Percentiles rank a stretch among this genome's conserved stretches.
Evolutionary conservation across 495 filamentous ascomycete species (phyloP).

Genomic region (Lichenothelia convexa): DNA sequence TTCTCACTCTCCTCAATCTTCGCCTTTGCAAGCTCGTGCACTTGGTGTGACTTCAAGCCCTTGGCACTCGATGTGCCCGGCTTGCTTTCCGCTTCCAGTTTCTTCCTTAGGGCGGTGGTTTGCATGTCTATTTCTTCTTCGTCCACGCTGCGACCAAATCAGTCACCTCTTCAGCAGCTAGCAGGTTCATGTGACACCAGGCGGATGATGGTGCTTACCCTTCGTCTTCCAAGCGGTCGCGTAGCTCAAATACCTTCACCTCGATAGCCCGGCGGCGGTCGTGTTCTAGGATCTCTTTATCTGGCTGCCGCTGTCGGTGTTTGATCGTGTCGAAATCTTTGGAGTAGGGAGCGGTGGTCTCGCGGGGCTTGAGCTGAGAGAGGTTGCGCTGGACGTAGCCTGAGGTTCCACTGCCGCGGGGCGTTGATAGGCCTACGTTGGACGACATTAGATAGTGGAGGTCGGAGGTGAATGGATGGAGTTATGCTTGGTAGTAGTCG

Average conservation of each 20-base stretch:
- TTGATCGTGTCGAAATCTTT: conserved; percentile 42
- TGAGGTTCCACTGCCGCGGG: conserved; percentile 84
- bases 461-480: conserved; percentile 2
- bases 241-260: conserved; percentile 75
- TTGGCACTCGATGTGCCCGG: conserved; percentile 20
- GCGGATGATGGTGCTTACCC: conserved; percentile 25
- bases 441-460: conserved; percentile 50
- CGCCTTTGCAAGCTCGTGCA: conserved; percentile 87
- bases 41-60: conserved; percentile 74
- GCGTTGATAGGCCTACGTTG: conserved; percentile 93
- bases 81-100: conserved; percentile 39
- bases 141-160: conserved; percentile 31
- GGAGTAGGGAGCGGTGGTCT: conserved; percentile 35
- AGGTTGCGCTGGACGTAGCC: conserved; percentile 94
- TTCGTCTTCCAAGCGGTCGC: conserved; percentile 79
- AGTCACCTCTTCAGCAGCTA: background rate
- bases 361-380: conserved; percentile 67
- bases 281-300: conserved; percentile 84
- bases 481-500: background rate
- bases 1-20: conserved; percentile 94
- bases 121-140: conserved; percentile 64
- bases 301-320: conserved; percentile 65
- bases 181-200: background rate
- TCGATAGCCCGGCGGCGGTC: conserved; percentile 78
- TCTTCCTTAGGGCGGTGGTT: conserved; percentile 43